These are phyloP conservation scores for Didymella lethalis DNA, from an alignment of 2,329 filamentous ascomycete species.

Conservation along the genomic window DNA sequence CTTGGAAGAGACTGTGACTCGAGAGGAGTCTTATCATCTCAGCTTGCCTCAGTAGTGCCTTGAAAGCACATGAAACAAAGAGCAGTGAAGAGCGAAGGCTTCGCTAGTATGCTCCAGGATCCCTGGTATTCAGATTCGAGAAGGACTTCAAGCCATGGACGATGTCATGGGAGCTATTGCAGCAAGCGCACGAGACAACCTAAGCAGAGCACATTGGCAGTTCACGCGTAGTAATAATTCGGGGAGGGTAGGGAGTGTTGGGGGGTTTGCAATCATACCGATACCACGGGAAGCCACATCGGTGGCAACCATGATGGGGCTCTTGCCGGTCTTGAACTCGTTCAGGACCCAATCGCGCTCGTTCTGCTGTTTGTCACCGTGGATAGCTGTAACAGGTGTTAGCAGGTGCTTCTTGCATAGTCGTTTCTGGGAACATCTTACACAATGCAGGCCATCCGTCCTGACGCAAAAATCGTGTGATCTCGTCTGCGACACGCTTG, in stretches of 20 bases:
- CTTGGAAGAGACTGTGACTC: slow-evolving; percentile 74
- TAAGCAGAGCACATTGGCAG: slow-evolving; percentile 85
- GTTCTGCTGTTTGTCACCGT: slow-evolving; percentile 99
- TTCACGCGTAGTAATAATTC: slow-evolving; percentile 63
- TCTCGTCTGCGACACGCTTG: slow-evolving; percentile 95
- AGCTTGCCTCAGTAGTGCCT: slow-evolving; percentile 76
- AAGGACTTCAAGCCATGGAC: slow-evolving; percentile 86
- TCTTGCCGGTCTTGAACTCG: slow-evolving; percentile 99
- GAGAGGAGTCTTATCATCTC: slow-evolving; percentile 77
- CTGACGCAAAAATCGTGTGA: slow-evolving; percentile 95
- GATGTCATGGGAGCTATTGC: slow-evolving; percentile 83
- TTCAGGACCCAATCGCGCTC: slow-evolving; percentile 99
- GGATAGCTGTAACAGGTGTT: slow-evolving; percentile 73
- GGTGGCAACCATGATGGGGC: slow-evolving; percentile 99
- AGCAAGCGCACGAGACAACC: slow-evolving; percentile 78
- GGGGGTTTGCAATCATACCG: slow-evolving; percentile 85
- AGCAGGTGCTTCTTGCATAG: slow-evolving; percentile 38
- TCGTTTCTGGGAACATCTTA: slow-evolving; percentile 59
- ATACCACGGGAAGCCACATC: slow-evolving; percentile 99
- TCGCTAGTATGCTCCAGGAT: slow-evolving; percentile 87
- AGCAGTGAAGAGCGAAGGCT: slow-evolving; percentile 71
- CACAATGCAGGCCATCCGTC: slow-evolving; percentile 97
- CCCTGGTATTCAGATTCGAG: slow-evolving; percentile 79
- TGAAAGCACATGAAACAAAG: slow-evolving; percentile 74
- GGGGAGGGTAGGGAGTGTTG: slow-evolving; percentile 52